Evolutionary conservation across 805 yeast species (phyloP).

Genomic region (Sugiyamaella valdiviana): DNA sequence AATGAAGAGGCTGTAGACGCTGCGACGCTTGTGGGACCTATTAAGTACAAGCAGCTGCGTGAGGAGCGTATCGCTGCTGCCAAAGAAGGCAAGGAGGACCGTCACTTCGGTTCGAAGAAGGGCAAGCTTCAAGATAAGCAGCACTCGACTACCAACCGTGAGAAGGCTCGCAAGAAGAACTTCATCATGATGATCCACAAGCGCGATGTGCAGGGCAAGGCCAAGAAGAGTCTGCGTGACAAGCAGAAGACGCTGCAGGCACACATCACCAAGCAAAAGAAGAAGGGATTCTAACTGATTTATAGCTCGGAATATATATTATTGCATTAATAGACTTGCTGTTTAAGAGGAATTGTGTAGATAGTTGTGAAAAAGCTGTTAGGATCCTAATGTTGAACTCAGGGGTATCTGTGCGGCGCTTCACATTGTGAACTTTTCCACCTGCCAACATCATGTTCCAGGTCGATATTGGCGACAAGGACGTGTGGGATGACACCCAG

Average conservation of each 20-base stretch:
- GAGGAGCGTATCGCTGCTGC: slow-evolving; percentile 87
- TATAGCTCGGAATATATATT: slow-evolving; percentile 1
- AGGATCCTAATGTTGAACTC: neutral
- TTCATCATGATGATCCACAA: slow-evolving; percentile 98
- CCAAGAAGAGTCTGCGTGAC: slow-evolving; percentile 81
- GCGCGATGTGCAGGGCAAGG: slow-evolving; percentile 89
- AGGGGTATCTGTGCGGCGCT: neutral
- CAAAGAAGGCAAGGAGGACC: slow-evolving; percentile 86
- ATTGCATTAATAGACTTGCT: neutral
- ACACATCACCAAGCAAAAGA: slow-evolving; percentile 85
- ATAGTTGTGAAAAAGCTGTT: neutral
- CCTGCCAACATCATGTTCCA: neutral
- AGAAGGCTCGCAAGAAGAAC: slow-evolving; percentile 97
- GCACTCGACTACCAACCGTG: slow-evolving; percentile 91
- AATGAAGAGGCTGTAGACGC: slow-evolving; percentile 83
- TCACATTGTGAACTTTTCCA: neutral
- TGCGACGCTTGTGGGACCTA: slow-evolving; percentile 64
- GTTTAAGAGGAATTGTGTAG: neutral
- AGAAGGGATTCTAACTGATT: slow-evolving; percentile 55
- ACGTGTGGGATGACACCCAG: slow-evolving; percentile 24
- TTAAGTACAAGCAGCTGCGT: slow-evolving; percentile 73
- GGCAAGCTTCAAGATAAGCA: slow-evolving; percentile 60
- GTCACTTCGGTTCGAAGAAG: slow-evolving; percentile 84
- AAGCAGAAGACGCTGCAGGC: slow-evolving; percentile 81
- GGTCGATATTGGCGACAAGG: slow-evolving; percentile 17